A percentile compares a stretch with the other conserved stretches of the same genome.
These are phyloP conservation scores for Hortaea werneckii DNA, from an alignment of 2,329 filamentous ascomycete genomes.

Conservation along the genomic window DNA sequence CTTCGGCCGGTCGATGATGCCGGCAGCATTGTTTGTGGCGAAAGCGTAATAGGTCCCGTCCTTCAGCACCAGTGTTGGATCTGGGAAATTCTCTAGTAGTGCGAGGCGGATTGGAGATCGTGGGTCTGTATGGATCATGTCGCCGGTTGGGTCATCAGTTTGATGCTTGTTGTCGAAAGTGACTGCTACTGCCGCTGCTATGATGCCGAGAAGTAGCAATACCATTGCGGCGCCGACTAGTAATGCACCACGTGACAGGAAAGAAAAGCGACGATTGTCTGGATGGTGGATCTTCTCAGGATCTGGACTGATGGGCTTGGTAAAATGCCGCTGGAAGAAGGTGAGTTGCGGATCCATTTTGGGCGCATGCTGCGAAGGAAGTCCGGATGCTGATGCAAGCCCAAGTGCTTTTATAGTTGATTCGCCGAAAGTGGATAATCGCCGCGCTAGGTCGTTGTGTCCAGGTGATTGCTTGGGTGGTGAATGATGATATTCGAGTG, in stretches of 20 bases:
- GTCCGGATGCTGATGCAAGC: not conserved
- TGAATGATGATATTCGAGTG: too few species aligned
- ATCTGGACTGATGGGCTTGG: conserved; percentile 6
- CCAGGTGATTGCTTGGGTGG: not conserved
- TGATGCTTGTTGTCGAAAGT: conserved; percentile 4
- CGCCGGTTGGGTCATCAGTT: not conserved
- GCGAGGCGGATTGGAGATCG: conserved; percentile 13
- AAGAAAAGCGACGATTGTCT: conserved; percentile 14
- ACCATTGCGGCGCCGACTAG: conserved; percentile 6
- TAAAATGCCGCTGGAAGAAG: conserved; percentile 19
- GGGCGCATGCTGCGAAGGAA: conserved; percentile 1
- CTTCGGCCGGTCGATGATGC: conserved; percentile 13
- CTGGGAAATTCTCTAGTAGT: conserved; percentile 28
- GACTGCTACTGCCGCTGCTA: conserved; percentile 15
- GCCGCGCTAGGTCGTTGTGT: not conserved
- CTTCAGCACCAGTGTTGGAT: conserved; percentile 25
- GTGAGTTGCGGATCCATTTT: conserved; percentile 6
- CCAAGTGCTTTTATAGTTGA: conserved; percentile 2
- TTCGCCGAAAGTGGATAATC: not conserved
- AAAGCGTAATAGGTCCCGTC: conserved; percentile 29
- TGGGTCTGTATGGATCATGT: not conserved
- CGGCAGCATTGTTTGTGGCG: conserved; percentile 28
- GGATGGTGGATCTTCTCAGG: conserved; percentile 8
- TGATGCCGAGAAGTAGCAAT: conserved; percentile 13
- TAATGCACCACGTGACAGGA: conserved; percentile 17